A percentile compares a stretch with the other conserved stretches of the same genome.
These are phyloP conservation scores for Maudiozyma humilis DNA, from an alignment of 1,139 yeast genomes.

Conservation along the genomic window DNA sequence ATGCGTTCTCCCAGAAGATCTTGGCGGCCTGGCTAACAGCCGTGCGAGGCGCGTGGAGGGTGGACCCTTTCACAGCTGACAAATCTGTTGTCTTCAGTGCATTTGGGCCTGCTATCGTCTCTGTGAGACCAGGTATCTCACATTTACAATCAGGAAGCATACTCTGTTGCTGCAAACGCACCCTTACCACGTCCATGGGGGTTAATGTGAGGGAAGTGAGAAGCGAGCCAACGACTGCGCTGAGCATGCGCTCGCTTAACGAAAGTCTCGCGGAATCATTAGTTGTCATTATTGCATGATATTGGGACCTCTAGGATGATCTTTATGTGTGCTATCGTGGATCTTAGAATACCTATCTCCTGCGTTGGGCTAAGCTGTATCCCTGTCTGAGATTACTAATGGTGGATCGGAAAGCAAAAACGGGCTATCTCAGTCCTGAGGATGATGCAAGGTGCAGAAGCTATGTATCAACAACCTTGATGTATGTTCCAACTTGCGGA, in stretches of 20 bases:
- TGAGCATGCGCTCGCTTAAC: constrained; percentile 54
- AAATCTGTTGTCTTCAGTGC: constrained; percentile 4
- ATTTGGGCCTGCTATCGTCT: constrained; percentile 8
- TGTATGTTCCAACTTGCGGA: too few species aligned
- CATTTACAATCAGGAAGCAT: constrained; percentile 41
- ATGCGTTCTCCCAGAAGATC: constrained; percentile 37
- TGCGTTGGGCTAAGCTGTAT: too few species aligned
- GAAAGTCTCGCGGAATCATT: constrained; percentile 12
- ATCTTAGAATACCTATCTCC: too few species aligned
- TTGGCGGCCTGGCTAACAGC: constrained; percentile 16
- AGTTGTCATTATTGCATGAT: constrained; percentile 8
- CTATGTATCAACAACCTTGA: too few species aligned
- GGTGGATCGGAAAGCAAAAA: too few species aligned
- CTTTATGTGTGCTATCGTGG: too few species aligned
- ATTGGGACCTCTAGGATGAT: too few species aligned
- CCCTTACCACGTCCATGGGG: constrained; percentile 89
- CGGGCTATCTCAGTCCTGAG: too few species aligned
- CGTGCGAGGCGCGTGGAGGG: constrained; percentile 1
- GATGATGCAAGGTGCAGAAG: too few species aligned
- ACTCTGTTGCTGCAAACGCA: constrained; percentile 84
- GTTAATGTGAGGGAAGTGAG: constrained; percentile 79
- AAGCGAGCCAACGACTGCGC: constrained; percentile 89
- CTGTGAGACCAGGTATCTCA: constrained; percentile 16
- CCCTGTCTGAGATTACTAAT: too few species aligned
- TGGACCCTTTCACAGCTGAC: constrained; percentile 7